Base-by-base conservation (phyloP, 1,139 yeast species). In the Yamadazyma mexicana region DNA sequence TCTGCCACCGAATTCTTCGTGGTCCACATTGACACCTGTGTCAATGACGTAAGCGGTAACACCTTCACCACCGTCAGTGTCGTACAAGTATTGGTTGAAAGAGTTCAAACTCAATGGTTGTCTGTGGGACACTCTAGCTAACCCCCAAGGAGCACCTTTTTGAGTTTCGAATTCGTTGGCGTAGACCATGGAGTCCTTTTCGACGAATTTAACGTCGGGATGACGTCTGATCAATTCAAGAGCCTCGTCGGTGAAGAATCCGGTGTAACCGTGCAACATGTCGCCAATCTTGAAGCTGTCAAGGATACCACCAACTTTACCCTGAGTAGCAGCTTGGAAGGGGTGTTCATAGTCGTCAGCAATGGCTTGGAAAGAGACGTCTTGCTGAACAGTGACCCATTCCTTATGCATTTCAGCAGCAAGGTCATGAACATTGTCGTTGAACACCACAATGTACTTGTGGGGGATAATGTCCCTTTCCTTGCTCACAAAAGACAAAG, bases 71-170 rank as follows among this genome's bases (percentile, higher is more conserved):
- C 67, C 75, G 11, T 64, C 66, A 43, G 57, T 55, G 43, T 69
- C 73, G 45, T 58, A 66, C 35, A 63, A 50, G 50, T 66, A 69
- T 40, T 59, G 53, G 34, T 50, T 50, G 35, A 49, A 50, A 11
- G 54, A 50, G 38, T 46, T 85, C 50, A 87, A 74, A 46, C 82
- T 80, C 56, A 87, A 72, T 22, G 83, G 74, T 48, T 83, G 58
- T 44, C 69, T 60, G 45, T 59, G 70, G 44, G 62, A 53, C 24
- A 66, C 55, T 54, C 72, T 59, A 11, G 69, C 58, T 39, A 69
- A 56, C 16, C 73, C 75, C 75, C 74, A 68, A 12, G 48, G 48
- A 22, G 48, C 48, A 28, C 48, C 48, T 31, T 61, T 59, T 51
- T 69, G 69, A 23, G 62, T 49, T 34, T 62, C 68, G 40, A 62